Base-by-base conservation (phyloP, 352 stramenopile species). In the Albugo candida region DNA sequence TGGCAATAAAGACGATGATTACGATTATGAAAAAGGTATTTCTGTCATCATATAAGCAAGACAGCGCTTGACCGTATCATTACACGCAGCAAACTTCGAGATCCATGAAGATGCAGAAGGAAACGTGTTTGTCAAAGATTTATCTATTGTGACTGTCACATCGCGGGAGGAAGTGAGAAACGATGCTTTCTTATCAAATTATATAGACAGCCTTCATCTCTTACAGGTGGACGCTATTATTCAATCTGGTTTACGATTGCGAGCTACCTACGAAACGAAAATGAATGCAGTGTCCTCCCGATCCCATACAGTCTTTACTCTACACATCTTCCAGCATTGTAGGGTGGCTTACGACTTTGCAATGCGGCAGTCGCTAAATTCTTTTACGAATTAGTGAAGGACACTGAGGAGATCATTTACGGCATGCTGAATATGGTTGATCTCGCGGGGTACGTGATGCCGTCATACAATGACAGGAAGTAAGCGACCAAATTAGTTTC, bases 41-140 rank as follows among this genome's bases (percentile, higher is more conserved):
- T 13, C 11, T 16, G 52, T n/a, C n/a, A 2, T 13, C 5, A 24
- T 31, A 8, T 31, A 10, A 31, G 24, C 8, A 21, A 11, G 2
- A 17, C 0, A 31, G 1, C 6, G 8, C 24, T 11, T 48, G 43
- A 10, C 16, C 8, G 24, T 31, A 17, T 27, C 11, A 13, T n/a
- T 27, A 35, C 21, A 43, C 14, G 2, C 46, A 70, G 83, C 81
- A 45, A 86, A 84, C 47, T 91, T 92, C 44, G 81, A 95, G 52
- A 95, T 96, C 34, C 83, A 93, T 44, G 87, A 96, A 53, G 87
- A 96, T 49, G 71, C 76, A 5, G 74, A 93, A 51, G 85, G 86
- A 1, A 75, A 85, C 18, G 86, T 96, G 18, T 95, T 93, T 40
- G 83, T 96, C n/a, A 94, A 95, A 55, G 84, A 94, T 35, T 54